Evolutionary conservation across 768 basidiomycete genomes (phyloP), one percentile per base, ranked within the genome.

Genomic region (Tylopilus intermedius): DNA sequence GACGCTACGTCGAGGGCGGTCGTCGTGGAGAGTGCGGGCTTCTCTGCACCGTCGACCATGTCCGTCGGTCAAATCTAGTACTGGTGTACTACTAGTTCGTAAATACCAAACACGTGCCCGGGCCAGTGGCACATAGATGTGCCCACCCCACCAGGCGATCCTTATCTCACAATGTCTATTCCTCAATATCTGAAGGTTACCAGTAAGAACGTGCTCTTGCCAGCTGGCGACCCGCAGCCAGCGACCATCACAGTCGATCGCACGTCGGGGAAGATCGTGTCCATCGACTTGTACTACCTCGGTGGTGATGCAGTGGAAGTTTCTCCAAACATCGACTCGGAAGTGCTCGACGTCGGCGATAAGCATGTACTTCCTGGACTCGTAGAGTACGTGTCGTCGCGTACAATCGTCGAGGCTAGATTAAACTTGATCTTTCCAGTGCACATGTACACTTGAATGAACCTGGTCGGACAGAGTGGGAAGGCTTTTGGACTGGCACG

Each of bases 371-470:
- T 93, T 14, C 90, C 90, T 7, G 90, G 90, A 22, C 76, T 92
- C 32, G 82, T 93, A 40, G 90, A 93, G 90, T 88, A 10, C 8
- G 61, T 47, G 54, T 49, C 43, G n/a, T 18, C 1, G 15, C 24
- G 26, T 42, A 51, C 39, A 8, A 27, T 22, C 42, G n/a, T 50
- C 22, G 37, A 2, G 39, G 24, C 27, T 42, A 27, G 29, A 44
- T 32, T 43, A 8, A 49, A 37, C 13, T 15, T 30, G 26, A 42
- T 35, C 45, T n/a, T 47, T 21, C 26, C 64, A 93, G 90, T 68
- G 79, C 88, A 8, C 90, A 96, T 63, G 94, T 95, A 24, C 94
- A 96, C 70, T 79, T 95, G 50, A 95, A 95, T 69, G 90, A 94
- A 62, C 94, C 93, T 8, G 94, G 94, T 11, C 82, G 94, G 24